Evolutionary conservation across 1,284 basidiomycete species (phyloP).

Genomic region (Heterobasidion annosum): DNA sequence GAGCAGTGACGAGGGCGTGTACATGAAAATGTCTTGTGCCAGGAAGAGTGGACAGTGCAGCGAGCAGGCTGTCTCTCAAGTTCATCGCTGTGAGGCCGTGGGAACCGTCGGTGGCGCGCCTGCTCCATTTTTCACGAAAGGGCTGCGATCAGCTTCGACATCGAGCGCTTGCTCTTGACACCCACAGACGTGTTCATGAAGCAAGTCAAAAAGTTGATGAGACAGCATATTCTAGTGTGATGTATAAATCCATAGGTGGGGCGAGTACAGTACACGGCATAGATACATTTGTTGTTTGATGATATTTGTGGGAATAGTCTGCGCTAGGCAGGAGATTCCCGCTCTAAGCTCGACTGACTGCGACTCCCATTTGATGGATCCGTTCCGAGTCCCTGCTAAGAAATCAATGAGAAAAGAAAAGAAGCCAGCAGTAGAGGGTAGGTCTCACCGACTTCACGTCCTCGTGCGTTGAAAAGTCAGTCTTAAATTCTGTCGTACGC

Average conservation of each 20-base stretch:
- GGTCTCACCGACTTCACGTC: too few relatives aligned
- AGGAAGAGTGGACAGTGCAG: slow-evolving; percentile 45
- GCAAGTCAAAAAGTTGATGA: not conserved
- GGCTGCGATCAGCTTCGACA: not conserved
- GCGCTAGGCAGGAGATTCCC: too few relatives aligned
- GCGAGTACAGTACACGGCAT: too few relatives aligned
- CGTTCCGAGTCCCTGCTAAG: too few relatives aligned
- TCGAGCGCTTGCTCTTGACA: not conserved
- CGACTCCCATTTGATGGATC: too few relatives aligned
- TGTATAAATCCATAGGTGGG: too few relatives aligned
- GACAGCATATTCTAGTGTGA: too few relatives aligned
- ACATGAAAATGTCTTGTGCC: slow-evolving; percentile 65
- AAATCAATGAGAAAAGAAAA: too few relatives aligned
- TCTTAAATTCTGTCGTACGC: not conserved
- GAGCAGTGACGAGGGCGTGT: slow-evolving; percentile 66
- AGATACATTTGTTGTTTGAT: too few relatives aligned
- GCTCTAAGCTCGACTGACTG: too few relatives aligned
- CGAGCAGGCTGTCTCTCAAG: slow-evolving; percentile 61
- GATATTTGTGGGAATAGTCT: too few relatives aligned
- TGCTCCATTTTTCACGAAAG: not conserved
- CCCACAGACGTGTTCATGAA: not conserved
- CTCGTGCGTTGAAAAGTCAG: not conserved
- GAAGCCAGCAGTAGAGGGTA: too few relatives aligned
- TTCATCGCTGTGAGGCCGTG: slow-evolving; percentile 14
- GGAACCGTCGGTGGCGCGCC: not conserved